Evolutionary conservation across 768 basidiomycete genomes (phyloP).

Genomic region (Tulasnella sp.): DNA sequence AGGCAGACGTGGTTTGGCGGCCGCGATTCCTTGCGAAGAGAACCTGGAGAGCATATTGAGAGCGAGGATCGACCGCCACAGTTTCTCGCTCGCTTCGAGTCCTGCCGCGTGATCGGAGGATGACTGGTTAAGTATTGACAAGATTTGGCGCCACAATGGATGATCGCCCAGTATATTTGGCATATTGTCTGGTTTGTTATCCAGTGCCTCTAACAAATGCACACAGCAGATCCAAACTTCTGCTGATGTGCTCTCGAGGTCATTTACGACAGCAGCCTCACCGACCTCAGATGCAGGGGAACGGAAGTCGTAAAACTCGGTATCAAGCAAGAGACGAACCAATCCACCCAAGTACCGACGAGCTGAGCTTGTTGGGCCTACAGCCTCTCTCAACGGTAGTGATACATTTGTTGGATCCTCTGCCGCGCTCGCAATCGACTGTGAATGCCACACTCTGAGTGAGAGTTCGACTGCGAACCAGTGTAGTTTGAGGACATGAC

Average conservation of each 20-base stretch:
- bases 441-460: slow-evolving; percentile 31
- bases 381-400: neutral
- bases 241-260: slow-evolving; percentile 35
- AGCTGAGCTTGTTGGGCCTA: neutral
- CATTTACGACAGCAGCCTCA: slow-evolving; percentile 20
- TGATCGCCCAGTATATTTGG: neutral
- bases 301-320: slow-evolving; percentile 27
- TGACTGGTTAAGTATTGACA: neutral
- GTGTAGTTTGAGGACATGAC: slow-evolving; percentile 31
- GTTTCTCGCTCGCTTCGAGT: slow-evolving; percentile 46
- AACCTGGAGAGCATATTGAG: slow-evolving; percentile 74
- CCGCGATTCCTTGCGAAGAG: slow-evolving; percentile 42
- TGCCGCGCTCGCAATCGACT: neutral
- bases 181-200: neutral
- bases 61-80: slow-evolving; percentile 63
- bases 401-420: neutral
- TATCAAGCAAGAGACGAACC: slow-evolving; percentile 24
- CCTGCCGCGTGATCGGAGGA: slow-evolving; percentile 17
- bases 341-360: slow-evolving; percentile 19
- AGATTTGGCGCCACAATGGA: slow-evolving; percentile 9
- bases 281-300: neutral
- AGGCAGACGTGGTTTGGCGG: slow-evolving; percentile 33
- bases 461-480: slow-evolving; percentile 60
- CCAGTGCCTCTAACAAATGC: slow-evolving; percentile 36
- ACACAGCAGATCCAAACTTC: slow-evolving; percentile 71